Evolutionary conservation across 2,329 filamentous ascomycete genomes (phyloP).

Genomic region (Alternaria gansuensis): DNA sequence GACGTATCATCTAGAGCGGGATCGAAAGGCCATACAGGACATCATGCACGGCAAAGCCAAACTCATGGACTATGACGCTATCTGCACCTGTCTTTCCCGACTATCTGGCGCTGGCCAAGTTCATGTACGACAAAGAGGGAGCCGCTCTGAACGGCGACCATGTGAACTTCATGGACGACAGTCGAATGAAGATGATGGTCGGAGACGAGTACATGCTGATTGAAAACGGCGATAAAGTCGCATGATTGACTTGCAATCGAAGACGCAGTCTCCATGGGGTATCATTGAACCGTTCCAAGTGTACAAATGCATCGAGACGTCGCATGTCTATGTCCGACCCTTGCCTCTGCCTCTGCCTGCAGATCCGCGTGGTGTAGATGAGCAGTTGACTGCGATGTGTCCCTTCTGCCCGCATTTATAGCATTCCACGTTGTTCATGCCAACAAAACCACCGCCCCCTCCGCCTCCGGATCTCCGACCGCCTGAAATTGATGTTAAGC

Average conservation of each 20-base stretch:
- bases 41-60: constrained; percentile 58
- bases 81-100: constrained; percentile 59
- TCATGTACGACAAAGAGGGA: constrained; percentile 58
- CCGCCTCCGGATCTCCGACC: constrained; percentile 38
- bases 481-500: constrained; percentile 68
- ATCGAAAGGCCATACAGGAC: constrained; percentile 56
- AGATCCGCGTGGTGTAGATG: constrained; percentile 33
- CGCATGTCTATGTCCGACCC: constrained; percentile 32
- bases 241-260: constrained; percentile 8
- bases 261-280: constrained; percentile 26
- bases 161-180: constrained; percentile 54
- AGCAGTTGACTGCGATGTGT: constrained; percentile 68
- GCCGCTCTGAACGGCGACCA: constrained; percentile 53
- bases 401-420: constrained; percentile 69
- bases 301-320: constrained; percentile 11
- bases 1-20: constrained; percentile 58
- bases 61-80: constrained; percentile 58
- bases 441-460: constrained; percentile 19
- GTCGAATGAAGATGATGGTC: constrained; percentile 57
- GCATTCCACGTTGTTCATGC: constrained; percentile 60
- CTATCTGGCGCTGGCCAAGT: constrained; percentile 57
- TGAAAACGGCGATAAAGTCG: constrained; percentile 33
- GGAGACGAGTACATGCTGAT: constrained; percentile 57
- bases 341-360: constrained; percentile 38
- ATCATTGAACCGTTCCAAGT: constrained; percentile 25